Base-by-base conservation (phyloP, 768 basidiomycete species). In the Kondoa malvinella region DNA sequence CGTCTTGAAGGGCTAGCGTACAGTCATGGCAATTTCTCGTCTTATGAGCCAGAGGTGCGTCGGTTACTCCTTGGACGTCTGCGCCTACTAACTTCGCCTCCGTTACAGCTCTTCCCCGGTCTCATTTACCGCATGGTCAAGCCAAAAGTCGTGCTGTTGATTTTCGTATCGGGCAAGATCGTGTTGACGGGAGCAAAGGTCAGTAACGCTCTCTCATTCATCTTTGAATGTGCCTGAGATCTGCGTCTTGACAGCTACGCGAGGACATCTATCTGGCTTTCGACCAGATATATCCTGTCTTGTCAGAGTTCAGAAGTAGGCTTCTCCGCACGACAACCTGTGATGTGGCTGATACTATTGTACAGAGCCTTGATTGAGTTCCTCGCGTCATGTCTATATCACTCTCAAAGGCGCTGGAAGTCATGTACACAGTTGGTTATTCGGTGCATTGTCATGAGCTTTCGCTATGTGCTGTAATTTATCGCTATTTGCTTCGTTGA, bases 261-360 rank as follows among this genome's bases (percentile, higher is more conserved):
- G 92, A 96, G 80, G 94, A 99, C 83, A 97, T 97, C 72, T 97
- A 99, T 77, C 91, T 90, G 34, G 95, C 95, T 29, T 99, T 99
- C 86, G 96, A 96, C 80, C 90, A 90, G 68, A 99, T 99, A 68
- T 99, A 99, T 79, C 94, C 94, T 69, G 94, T 97, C 81, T 78
- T 99, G 72, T 88, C 87, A 82, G 91, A 92, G 76, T 92, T 89
- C 82, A 83, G 88, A 78, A 92, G 61, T 63, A 33, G 8, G 61
- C 33, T 25, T 14, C 14, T 56, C 25, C 50, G 50, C 50, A 56
- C 50, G 25, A 56, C 50, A 56, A 56, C 50, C n/a, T n/a, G n/a
- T n/a, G n/a, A n/a, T n/a, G n/a, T n/a, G n/a, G n/a, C n/a, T n/a
- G n/a, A n/a, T n/a, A n/a, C n/a, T n/a, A n/a, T n/a, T n/a, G n/a